phyloP scores from a whole-genome alignment of 2,329 filamentous ascomycete genomes.

The Fusarium paranaense region DNA sequence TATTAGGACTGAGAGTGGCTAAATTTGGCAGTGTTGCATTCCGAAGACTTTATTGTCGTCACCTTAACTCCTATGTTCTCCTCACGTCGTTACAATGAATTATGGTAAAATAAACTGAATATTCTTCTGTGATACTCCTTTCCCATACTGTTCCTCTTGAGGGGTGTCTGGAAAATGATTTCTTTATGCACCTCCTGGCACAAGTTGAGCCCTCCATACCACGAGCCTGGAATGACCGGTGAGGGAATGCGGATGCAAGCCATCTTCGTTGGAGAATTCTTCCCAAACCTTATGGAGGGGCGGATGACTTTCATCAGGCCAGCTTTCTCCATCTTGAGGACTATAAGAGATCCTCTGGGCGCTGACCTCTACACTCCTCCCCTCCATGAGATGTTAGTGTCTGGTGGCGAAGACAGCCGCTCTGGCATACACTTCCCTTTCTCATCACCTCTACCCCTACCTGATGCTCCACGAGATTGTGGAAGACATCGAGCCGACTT shows the following conservation, averaged over 20 bases:
- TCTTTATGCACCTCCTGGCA: constrained; percentile 28
- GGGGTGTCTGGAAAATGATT: constrained; percentile 29
- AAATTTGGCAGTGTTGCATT: constrained; percentile 28
- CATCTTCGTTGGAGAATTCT: constrained; percentile 36
- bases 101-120: background rate
- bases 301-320: constrained; percentile 21
- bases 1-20: constrained; percentile 15
- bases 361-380: background rate
- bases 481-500: background rate
- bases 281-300: constrained; percentile 31
- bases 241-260: constrained; percentile 39
- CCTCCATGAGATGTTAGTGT: background rate
- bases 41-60: background rate
- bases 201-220: constrained; percentile 35
- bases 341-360: constrained; percentile 29
- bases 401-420: no score
- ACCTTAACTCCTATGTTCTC: background rate
- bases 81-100: background rate
- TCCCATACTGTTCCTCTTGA: background rate
- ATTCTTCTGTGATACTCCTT: background rate
- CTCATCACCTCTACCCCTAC: fast-evolving
- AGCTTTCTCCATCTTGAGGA: background rate
- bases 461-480: background rate
- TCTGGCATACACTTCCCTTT: background rate
- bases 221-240: constrained; percentile 31